phyloP scores from a whole-genome alignment of 2,329 filamentous ascomycete genomes.

The Penicillium polonicum region DNA sequence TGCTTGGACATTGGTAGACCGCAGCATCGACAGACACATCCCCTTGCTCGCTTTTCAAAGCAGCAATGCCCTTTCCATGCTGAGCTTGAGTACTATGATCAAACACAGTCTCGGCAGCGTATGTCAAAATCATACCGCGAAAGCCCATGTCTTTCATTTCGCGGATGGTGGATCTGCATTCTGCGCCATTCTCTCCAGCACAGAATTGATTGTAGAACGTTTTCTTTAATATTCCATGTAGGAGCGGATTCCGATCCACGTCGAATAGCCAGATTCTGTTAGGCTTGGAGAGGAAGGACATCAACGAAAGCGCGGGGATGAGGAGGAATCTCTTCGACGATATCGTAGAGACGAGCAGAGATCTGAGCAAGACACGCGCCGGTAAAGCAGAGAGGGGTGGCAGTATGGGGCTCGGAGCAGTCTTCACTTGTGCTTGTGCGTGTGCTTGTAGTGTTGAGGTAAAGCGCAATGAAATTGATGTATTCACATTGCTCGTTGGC shows the following conservation, averaged over 20 bases:
- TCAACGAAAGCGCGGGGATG: slow-evolving; percentile 64
- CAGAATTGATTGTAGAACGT: slow-evolving; percentile 83
- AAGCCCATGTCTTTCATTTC: slow-evolving; percentile 73
- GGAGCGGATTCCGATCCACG: slow-evolving; percentile 71
- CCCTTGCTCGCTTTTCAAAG: slow-evolving; percentile 13
- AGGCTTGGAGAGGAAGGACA: slow-evolving; percentile 64
- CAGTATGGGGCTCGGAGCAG: neutral
- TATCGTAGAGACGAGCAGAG: slow-evolving; percentile 47
- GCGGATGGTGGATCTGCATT: slow-evolving; percentile 65
- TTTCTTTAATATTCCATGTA: slow-evolving; percentile 66
- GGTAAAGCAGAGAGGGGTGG: slow-evolving; percentile 34
- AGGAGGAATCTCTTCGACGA: slow-evolving; percentile 60
- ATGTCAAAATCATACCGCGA: slow-evolving; percentile 78
- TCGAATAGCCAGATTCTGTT: slow-evolving; percentile 56
- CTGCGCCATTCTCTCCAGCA: slow-evolving; percentile 69
- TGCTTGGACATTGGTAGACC: slow-evolving; percentile 24
- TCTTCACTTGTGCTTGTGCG: slow-evolving; percentile 12
- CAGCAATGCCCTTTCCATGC: slow-evolving; percentile 21
- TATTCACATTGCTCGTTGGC: neutral
- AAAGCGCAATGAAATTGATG: slow-evolving; percentile 8
- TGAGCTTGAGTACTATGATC: slow-evolving; percentile 30
- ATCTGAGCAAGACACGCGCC: slow-evolving; percentile 40
- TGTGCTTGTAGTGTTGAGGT: slow-evolving; percentile 19
- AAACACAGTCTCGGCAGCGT: slow-evolving; percentile 77
- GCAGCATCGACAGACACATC: slow-evolving; percentile 1